phyloP scores from a whole-genome alignment of 495 filamentous ascomycete species.

The Trichocladium uniseriatum region DNA sequence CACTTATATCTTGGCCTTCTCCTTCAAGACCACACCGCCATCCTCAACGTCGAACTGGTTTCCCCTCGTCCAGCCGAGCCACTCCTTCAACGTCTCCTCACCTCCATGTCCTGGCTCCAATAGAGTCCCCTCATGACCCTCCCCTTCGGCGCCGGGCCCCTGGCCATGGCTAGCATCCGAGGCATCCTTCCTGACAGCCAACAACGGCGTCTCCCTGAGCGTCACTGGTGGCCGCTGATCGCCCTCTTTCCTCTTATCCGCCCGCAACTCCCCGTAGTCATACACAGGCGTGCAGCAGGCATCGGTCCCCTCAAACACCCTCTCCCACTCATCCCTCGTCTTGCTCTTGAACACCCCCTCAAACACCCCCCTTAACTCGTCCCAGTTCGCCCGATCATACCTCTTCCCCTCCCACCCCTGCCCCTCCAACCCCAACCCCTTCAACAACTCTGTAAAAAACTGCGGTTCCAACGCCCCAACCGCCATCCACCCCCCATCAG shows the following conservation, averaged over 20 bases:
- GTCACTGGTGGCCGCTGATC: constrained; percentile 71
- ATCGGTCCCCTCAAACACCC: constrained; percentile 77
- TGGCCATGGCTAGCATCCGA: constrained; percentile 34
- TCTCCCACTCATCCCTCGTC: constrained; percentile 75
- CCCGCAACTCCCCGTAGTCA: constrained; percentile 60
- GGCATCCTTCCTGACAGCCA: constrained; percentile 38
- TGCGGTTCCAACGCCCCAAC: constrained; percentile 82
- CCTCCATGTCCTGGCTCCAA: constrained; percentile 63
- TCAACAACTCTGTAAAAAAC: constrained; percentile 63
- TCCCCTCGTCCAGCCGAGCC: constrained; percentile 71
- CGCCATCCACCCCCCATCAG: constrained; percentile 76
- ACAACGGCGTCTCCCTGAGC: constrained; percentile 53
- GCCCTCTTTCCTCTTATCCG: constrained; percentile 39
- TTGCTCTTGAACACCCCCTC: constrained; percentile 57
- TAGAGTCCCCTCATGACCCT: constrained; percentile 53
- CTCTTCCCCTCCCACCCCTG: constrained; percentile 45
- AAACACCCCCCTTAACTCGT: constrained; percentile 50
- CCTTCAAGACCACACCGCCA: constrained; percentile 47
- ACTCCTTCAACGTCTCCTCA: constrained; percentile 56
- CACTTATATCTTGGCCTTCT: constrained; percentile 42
- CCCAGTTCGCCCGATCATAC: constrained; percentile 55
- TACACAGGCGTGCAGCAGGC: constrained; percentile 87
- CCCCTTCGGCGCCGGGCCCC: constrained; percentile 41
- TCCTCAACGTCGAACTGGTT: constrained; percentile 56
- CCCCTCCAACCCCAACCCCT: constrained; percentile 49